These are phyloP conservation scores for Cryptococcus sp. DNA, from an alignment of 1,284 basidiomycete genomes.

Conservation along the genomic window DNA sequence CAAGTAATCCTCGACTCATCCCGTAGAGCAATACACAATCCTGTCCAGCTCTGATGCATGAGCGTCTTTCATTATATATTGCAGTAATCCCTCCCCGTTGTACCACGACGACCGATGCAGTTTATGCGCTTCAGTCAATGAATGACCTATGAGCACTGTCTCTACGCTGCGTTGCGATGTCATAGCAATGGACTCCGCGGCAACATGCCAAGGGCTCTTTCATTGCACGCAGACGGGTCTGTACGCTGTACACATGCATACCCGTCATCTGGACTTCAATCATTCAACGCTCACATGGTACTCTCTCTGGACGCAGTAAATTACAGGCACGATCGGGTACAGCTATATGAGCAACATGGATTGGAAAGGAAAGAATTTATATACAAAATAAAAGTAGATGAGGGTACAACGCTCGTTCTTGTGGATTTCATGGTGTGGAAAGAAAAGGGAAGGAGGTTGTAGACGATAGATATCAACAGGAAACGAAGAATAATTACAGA, in stretches of 20 bases:
- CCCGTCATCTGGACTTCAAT: background rate
- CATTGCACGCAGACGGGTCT: background rate
- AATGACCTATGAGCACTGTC: too few relatives aligned
- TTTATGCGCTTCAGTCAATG: too few relatives aligned
- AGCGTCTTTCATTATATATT: too few relatives aligned
- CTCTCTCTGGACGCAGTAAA: background rate
- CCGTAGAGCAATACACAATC: background rate
- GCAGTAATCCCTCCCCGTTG: too few relatives aligned
- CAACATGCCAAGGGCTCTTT: background rate
- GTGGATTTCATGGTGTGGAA: conserved; percentile 1
- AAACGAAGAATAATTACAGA: too few relatives aligned
- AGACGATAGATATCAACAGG: background rate
- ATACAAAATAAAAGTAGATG: background rate
- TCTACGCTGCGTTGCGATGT: too few relatives aligned
- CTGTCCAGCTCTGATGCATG: too few relatives aligned
- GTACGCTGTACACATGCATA: conserved; percentile 1
- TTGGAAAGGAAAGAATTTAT: background rate
- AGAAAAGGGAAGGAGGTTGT: background rate
- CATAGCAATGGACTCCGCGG: too few relatives aligned
- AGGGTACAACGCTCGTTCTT: background rate
- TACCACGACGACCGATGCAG: too few relatives aligned
- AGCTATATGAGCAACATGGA: background rate
- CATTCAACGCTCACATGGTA: background rate
- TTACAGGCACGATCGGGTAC: too few relatives aligned
- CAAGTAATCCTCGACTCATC: background rate